phyloP scores from a whole-genome alignment of 2,329 filamentous ascomycete genomes.

The Fusarium ramigenum region DNA sequence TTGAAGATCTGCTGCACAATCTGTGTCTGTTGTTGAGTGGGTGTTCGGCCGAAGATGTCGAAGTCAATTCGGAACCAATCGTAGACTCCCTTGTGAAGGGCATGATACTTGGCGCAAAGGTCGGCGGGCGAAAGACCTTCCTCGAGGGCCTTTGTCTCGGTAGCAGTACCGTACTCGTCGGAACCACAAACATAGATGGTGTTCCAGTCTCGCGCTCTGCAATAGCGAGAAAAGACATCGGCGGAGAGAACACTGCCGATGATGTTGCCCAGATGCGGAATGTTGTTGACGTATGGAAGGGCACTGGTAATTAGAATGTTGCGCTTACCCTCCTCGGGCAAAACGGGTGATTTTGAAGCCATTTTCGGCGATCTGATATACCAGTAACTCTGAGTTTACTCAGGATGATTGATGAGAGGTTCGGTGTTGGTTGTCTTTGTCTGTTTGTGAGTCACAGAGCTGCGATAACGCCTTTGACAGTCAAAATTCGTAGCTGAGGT shows the following conservation, averaged over 20 bases:
- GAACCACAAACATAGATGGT: slow-evolving; percentile 86
- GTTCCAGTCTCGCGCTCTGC: slow-evolving; percentile 79
- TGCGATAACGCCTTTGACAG: slow-evolving; percentile 32
- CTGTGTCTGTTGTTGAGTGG: slow-evolving; percentile 86
- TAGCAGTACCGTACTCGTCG: slow-evolving; percentile 97
- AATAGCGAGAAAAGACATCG: slow-evolving; percentile 85
- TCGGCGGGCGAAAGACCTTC: slow-evolving; percentile 83
- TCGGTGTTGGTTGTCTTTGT: neutral
- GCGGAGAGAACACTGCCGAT: slow-evolving; percentile 88
- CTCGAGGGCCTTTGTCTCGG: slow-evolving; percentile 93
- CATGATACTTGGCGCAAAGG: slow-evolving; percentile 92
- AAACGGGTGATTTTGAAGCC: slow-evolving; percentile 54
- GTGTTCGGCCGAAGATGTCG: slow-evolving; percentile 93
- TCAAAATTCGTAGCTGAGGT: slow-evolving; percentile 38
- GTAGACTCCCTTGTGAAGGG: slow-evolving; percentile 89
- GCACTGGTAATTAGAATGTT: slow-evolving; percentile 93
- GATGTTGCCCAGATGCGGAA: slow-evolving; percentile 88
- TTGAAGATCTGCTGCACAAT: slow-evolving; percentile 93
- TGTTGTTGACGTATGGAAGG: slow-evolving; percentile 81
- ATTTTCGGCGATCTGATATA: slow-evolving; percentile 28
- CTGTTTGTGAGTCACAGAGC: slow-evolving; percentile 39
- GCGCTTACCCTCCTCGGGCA: slow-evolving; percentile 77
- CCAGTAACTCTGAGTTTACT: neutral
- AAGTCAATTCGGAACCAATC: slow-evolving; percentile 97
- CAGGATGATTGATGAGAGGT: neutral